Percentiles rank a stretch among this genome's conserved stretches.
Evolutionary conservation across 257 asterid genomes (phyloP).

Genomic region (Nicotiana benthamiana): DNA sequence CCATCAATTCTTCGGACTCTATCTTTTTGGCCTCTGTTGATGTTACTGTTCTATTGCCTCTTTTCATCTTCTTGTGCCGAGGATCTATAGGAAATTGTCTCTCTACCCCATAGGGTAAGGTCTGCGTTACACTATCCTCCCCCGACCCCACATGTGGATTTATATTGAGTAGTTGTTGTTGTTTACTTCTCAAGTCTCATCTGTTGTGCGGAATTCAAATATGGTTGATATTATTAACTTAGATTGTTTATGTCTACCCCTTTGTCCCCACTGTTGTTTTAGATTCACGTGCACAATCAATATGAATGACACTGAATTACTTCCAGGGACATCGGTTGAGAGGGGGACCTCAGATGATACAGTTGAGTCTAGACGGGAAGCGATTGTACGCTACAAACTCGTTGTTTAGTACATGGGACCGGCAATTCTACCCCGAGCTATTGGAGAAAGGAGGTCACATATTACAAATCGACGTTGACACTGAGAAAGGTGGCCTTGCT

Average conservation of each 20-base stretch:
- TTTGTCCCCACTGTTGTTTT: too few species aligned
- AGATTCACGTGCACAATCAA: not conserved
- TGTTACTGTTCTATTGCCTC: too few species aligned
- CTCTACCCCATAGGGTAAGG: too few species aligned
- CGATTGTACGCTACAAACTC: conserved; percentile 82
- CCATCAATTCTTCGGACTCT: too few species aligned
- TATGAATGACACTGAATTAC: not conserved
- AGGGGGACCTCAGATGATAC: conserved; percentile 99
- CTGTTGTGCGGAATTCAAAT: not conserved
- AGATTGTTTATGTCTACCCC: too few species aligned
- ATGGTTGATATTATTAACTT: not conserved
- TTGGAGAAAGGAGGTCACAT: conserved; percentile 77
- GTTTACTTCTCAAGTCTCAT: too few species aligned
- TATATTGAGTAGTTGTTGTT: too few species aligned
- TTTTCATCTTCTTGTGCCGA: too few species aligned
- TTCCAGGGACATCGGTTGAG: conserved; percentile 58
- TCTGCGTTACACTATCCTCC: too few species aligned
- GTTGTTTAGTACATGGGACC: conserved; percentile 87
- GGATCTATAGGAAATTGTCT: too few species aligned
- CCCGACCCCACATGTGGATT: too few species aligned
- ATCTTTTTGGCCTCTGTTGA: too few species aligned
- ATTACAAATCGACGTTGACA: conserved; percentile 71
- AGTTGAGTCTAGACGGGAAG: conserved; percentile 89
- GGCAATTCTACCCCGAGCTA: conserved; percentile 80
- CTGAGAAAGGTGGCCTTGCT: conserved; percentile 70